Evolutionary conservation across 139 green algal species (phyloP).

Genomic region (Mychonastes homosphaera): DNA sequence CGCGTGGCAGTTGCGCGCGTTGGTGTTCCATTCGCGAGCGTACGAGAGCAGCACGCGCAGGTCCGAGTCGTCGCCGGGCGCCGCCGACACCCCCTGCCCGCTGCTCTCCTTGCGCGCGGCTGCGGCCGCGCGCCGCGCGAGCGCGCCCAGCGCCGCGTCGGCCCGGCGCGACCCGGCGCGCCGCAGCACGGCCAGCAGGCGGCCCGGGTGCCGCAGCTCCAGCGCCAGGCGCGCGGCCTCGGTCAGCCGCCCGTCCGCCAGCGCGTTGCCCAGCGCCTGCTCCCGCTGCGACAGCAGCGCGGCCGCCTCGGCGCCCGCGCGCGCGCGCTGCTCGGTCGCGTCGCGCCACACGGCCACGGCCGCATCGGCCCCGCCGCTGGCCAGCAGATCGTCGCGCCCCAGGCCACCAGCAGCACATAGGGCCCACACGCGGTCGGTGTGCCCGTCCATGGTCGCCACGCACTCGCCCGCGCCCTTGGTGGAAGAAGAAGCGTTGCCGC

Average conservation of each 20-base stretch:
- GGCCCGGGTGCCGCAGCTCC: conserved; percentile 58
- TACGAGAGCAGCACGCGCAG: conserved; percentile 33
- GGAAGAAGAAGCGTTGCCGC: too few species aligned
- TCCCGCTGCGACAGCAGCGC: conserved; percentile 45
- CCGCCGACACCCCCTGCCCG: too few species aligned
- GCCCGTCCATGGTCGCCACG: conserved; percentile 80
- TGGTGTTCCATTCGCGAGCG: conserved; percentile 88
- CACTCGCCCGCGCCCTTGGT: conserved; percentile 59
- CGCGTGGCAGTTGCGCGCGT: conserved; percentile 61
- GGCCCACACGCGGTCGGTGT: conserved; percentile 84
- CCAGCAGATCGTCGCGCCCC: conserved; percentile 35
- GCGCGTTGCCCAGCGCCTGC: conserved; percentile 73
- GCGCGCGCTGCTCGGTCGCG: conserved; percentile 49
- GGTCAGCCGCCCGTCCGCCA: conserved; percentile 31
- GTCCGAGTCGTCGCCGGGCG: too few species aligned
- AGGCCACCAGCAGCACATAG: conserved; percentile 17
- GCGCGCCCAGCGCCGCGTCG: background rate
- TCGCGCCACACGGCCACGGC: conserved; percentile 63
- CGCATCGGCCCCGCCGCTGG: conserved; percentile 67
- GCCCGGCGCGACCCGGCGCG: conserved; percentile 15
- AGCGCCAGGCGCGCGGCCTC: conserved; percentile 73
- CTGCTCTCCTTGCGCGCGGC: too few species aligned
- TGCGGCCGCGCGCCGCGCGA: background rate
- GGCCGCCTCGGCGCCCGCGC: conserved; percentile 36
- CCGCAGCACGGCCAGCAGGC: conserved; percentile 61